Conservation (phyloP, 2,329 filamentous ascomycete genomes). For the Botrytis fragariae region DNA sequence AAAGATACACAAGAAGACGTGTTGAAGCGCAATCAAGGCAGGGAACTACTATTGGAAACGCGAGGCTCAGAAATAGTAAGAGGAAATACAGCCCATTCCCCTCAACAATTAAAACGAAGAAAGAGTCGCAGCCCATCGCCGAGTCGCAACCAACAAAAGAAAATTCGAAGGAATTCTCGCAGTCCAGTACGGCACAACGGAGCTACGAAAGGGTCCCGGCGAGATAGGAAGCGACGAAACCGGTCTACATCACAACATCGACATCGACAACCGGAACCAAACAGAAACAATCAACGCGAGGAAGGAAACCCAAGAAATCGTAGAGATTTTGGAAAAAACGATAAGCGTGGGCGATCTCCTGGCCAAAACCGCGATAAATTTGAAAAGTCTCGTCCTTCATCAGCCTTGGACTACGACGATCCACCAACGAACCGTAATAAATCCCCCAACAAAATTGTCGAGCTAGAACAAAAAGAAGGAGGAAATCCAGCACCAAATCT, state of each 20-base stretch:
- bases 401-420: conserved; percentile 23
- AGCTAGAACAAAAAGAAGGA: conserved; percentile 25
- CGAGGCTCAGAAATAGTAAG: conserved; percentile 38
- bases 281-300: conserved; percentile 25
- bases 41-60: conserved; percentile 38
- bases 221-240: conserved; percentile 33
- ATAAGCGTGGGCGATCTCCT: conserved; percentile 35
- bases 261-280: conserved; percentile 33
- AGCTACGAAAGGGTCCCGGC: conserved; percentile 26
- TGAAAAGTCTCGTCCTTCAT: conserved; percentile 26
- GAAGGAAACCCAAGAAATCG: conserved; percentile 32
- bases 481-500: conserved; percentile 30
- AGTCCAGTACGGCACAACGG: conserved; percentile 35
- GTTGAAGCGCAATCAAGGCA: conserved; percentile 38
- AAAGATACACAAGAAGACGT: conserved; percentile 37
- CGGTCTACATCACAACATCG: conserved; percentile 34
- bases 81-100: conserved; percentile 35
- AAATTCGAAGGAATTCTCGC: conserved; percentile 34
- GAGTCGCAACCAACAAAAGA: conserved; percentile 37
- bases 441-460: conserved; percentile 24
- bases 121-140: conserved; percentile 39
- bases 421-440: conserved; percentile 23
- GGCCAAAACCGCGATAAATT: conserved; percentile 32
- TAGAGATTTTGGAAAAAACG: conserved; percentile 30
- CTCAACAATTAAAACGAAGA: conserved; percentile 38